Base-by-base conservation (phyloP, 371 early-diverging fungal genomes). In the Lichtheimia corymbifera region DNA sequence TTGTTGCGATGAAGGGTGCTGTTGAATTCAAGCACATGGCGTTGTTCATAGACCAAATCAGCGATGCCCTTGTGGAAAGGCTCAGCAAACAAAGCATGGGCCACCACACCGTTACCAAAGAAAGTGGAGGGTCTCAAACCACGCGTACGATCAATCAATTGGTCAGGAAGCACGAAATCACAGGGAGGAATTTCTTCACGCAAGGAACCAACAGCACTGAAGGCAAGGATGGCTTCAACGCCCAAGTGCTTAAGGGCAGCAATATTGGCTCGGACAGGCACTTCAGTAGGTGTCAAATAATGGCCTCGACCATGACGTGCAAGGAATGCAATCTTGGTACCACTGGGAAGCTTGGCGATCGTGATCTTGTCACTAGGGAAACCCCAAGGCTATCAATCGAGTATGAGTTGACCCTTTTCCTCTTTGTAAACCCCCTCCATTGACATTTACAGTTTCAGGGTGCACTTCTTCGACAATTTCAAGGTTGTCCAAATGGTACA, bases 71-170 rank as follows among this genome's bases (percentile, higher is more conserved):
- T 72, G 70, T 93, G 90, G 82, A 97, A 95, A n/a, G 98, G 99
- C 59, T 98, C 97, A 28, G 92, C 97, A 69, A 98, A 97, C 57
- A 83, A 78, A 25, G 89, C 90, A 65, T 98, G 99, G 14, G 91
- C 98, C 13, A 91, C 91, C 17, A 94, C 61, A 27, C 97, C 99
- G 30, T 91, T 86, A 56, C 94, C 97, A 73, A 97, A 98, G 84
- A 88, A 98, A 22, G 97, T 86, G 55, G 85, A 83, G 28, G 82
- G 83, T 50, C 93, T 86, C 50, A 90, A 80, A 50, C 97, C 97
- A 77, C 96, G 95, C 43, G 99, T 97, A 65, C 99, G 90, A 74
- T 98, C 99, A 65, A 97, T 91, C 77, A 97, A 80, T 75, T 98
- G 98, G 50, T 84, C 80, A 25, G 97, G 94, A 52, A 98, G 73